Conservation (phyloP, 495 filamentous ascomycete genomes). For the Hypoxylon rickii region DNA sequence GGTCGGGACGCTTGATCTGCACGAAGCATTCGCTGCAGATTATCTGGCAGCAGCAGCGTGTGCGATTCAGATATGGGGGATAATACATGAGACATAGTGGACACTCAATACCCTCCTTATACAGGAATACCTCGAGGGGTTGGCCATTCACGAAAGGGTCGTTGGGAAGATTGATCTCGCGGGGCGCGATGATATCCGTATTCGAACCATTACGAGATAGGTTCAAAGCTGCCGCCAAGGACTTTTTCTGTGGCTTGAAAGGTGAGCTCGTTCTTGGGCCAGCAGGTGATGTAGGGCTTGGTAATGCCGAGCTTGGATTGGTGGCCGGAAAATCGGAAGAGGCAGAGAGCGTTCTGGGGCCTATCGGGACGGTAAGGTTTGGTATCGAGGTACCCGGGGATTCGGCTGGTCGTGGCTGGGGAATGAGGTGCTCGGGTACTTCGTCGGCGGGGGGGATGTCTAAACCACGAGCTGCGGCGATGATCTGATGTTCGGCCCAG, state of each 20-base stretch:
- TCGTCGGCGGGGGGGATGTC: slow-evolving; percentile 84
- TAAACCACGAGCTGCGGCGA: slow-evolving; percentile 85
- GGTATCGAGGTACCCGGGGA: slow-evolving; percentile 35
- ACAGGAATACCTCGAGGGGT: slow-evolving; percentile 86
- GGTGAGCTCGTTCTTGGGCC: slow-evolving; percentile 42
- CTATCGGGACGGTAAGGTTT: slow-evolving; percentile 76
- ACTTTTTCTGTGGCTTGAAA: slow-evolving; percentile 77
- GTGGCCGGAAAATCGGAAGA: slow-evolving; percentile 66
- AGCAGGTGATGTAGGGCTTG: slow-evolving; percentile 60
- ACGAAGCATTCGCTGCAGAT: slow-evolving; percentile 99
- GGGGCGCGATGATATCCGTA: slow-evolving; percentile 64
- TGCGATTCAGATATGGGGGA: slow-evolving; percentile 93
- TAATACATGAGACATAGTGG: slow-evolving; percentile 97
- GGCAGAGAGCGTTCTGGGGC: slow-evolving; percentile 71
- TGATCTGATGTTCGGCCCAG: slow-evolving; percentile 92
- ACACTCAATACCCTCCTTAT: slow-evolving; percentile 88
- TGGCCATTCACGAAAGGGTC: slow-evolving; percentile 92
- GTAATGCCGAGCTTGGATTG: slow-evolving; percentile 54
- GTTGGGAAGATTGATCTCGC: slow-evolving; percentile 77
- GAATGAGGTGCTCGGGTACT: slow-evolving; percentile 69
- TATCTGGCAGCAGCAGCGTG: slow-evolving; percentile 91
- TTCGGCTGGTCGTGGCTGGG: slow-evolving; percentile 47
- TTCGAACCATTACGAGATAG: slow-evolving; percentile 70
- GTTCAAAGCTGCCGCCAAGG: slow-evolving; percentile 76
- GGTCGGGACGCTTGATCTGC: slow-evolving; percentile 96